phyloP scores from a whole-genome alignment of 257 asterid species.

The Petrea volubilis region DNA sequence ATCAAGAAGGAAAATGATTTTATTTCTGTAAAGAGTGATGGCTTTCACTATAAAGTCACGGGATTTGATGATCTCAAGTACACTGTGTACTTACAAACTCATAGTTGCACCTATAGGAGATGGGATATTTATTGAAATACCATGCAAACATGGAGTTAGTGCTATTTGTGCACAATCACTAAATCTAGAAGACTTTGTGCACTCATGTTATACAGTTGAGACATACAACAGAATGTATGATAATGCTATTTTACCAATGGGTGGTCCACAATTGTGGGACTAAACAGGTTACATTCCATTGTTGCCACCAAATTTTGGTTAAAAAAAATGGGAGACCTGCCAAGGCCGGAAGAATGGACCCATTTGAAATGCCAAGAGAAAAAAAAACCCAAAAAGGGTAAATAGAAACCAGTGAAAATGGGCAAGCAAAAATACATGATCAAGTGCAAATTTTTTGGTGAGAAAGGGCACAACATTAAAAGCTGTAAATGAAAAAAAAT shows the following conservation, averaged over 20 bases:
- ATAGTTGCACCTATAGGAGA: not conserved
- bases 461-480: too few relatives aligned
- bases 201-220: not conserved
- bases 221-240: not conserved
- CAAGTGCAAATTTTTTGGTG: too few relatives aligned
- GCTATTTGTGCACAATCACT: not conserved
- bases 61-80: not conserved
- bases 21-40: not conserved
- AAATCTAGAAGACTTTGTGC: not conserved
- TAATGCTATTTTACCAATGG: not conserved
- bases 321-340: not conserved
- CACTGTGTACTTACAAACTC: not conserved
- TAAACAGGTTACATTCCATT: not conserved
- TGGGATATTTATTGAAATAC: not conserved
- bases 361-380: too few relatives aligned
- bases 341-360: not conserved
- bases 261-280: not conserved
- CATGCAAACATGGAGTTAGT: not conserved
- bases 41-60: not conserved
- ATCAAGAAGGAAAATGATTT: not conserved
- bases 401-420: too few relatives aligned
- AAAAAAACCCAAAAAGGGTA: too few relatives aligned
- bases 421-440: too few relatives aligned
- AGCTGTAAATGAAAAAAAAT: too few relatives aligned
- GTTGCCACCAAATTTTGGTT: not conserved